Evolutionary conservation across 192 early-diverging fungal genomes (phyloP).

Genomic region (Backusella tarrabulga): DNA sequence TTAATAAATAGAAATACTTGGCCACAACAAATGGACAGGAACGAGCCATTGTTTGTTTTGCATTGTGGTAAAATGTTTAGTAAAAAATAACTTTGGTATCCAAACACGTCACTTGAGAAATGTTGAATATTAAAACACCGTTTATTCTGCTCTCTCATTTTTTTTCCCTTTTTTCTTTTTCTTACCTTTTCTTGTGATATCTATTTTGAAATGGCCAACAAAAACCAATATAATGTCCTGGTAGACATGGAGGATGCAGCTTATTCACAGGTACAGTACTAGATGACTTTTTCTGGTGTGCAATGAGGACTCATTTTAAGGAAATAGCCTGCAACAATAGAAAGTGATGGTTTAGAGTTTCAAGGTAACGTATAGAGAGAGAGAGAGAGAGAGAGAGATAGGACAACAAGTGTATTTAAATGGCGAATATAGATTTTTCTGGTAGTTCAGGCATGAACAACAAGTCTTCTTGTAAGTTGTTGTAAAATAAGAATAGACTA

Average conservation of each 20-base stretch:
- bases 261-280: conserved; percentile 19
- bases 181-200: neutral
- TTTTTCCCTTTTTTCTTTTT: neutral
- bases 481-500: neutral
- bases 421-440: conserved; percentile 15
- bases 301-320: too few species aligned
- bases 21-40: neutral
- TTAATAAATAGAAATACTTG: too few species aligned
- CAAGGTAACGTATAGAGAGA: conserved; percentile 30
- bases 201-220: conserved; percentile 30
- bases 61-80: neutral
- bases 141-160: neutral
- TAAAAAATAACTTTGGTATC: neutral
- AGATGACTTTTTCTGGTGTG: neutral
- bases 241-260: conserved; percentile 47
- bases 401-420: neutral
- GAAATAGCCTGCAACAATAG: conserved; percentile 32
- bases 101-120: conserved; percentile 9
- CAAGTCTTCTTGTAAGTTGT: conserved; percentile 1
- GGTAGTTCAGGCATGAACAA: conserved; percentile 24
- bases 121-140: conserved; percentile 1
- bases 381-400: too few species aligned
- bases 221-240: conserved; percentile 46
- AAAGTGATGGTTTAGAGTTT: conserved; percentile 47
- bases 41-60: neutral